Evolutionary conservation across 345 rosid species (phyloP).

Genomic region (Lepidium aucheri): DNA sequence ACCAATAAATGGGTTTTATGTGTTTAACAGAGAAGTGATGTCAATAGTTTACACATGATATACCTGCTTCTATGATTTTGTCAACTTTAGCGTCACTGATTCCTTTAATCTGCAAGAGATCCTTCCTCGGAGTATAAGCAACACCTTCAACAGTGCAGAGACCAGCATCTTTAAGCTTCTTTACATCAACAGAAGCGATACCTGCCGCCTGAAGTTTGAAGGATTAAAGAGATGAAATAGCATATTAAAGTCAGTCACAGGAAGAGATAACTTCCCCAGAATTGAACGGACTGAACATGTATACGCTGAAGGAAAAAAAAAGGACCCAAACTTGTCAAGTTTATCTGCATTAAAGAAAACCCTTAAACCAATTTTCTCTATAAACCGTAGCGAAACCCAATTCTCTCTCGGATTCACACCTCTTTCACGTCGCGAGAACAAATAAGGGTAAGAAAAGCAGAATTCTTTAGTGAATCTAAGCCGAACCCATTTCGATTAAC

Average conservation of each 20-base stretch:
- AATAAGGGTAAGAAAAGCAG: slow-evolving; percentile 1
- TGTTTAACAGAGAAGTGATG: not conserved
- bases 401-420: not conserved
- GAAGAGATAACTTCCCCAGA: not conserved
- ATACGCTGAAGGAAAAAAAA: not conserved
- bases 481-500: slow-evolving; percentile 13
- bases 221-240: slow-evolving; percentile 1
- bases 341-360: not conserved
- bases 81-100: slow-evolving; percentile 96
- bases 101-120: slow-evolving; percentile 93
- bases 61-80: slow-evolving; percentile 94
- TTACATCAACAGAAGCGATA: slow-evolving; percentile 75
- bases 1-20: not conserved
- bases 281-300: not conserved
- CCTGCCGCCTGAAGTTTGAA: slow-evolving; percentile 57
- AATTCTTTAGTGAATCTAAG: slow-evolving; percentile 2
- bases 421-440: not conserved
- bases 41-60: not conserved
- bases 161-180: slow-evolving; percentile 93
- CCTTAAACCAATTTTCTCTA: not conserved
- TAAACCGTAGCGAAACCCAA: slow-evolving; percentile 2
- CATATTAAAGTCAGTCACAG: not conserved
- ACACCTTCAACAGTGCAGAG: slow-evolving; percentile 92
- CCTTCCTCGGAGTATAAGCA: slow-evolving; percentile 87
- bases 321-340: not conserved